Evolutionary conservation across 169 alveolate genomes (phyloP), one percentile per base, ranked within the genome.

Genomic region (Cryptosporidium canis): DNA sequence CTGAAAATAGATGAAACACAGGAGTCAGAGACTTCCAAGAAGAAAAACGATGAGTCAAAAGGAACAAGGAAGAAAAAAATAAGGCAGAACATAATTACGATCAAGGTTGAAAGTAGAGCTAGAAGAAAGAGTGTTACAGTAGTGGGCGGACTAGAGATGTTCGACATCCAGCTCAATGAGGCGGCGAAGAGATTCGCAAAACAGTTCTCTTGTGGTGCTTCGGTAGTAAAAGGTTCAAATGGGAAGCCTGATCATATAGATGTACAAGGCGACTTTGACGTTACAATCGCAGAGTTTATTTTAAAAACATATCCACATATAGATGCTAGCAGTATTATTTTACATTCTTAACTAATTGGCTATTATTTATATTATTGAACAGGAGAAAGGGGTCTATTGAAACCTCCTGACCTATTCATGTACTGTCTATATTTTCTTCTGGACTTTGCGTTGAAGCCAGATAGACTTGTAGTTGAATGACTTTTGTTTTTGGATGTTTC

Each of bases 331-430:
- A 63, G 58, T 77, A 77, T 77, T 41, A 27, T 37, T 18, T 41
- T 77, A 24, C 87, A 77, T 58, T 37, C 64, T 8, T 33, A 37
- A 61, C 9, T 29, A 8, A 8, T 21, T 12, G 8, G n/a, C 39
- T 9, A 63, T 18, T 61, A 21, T 6, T 21, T 33, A 18, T 41
- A 55, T 18, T 47, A 71, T 35, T 77, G 68, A 39, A 44, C 24
- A n/a, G 98, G 98, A 29, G 98, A 95, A 1, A 95, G 92, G 18
- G 98, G 97, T 11, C 97, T 83, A 66, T 96, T 96, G 90, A 96
- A 96, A 18, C 98, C 98, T 16, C 98, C 98, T 27, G 95, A 91
- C 35, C 98, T 90, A 91, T 96, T 96, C 98, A 96, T 96, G 85
- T 96, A 96, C 85, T 96, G 98, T 41, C 98, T 85, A 85, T 95